These are phyloP conservation scores for Solanum piurae DNA, from an alignment of 257 asterid species.

Conservation along the genomic window DNA sequence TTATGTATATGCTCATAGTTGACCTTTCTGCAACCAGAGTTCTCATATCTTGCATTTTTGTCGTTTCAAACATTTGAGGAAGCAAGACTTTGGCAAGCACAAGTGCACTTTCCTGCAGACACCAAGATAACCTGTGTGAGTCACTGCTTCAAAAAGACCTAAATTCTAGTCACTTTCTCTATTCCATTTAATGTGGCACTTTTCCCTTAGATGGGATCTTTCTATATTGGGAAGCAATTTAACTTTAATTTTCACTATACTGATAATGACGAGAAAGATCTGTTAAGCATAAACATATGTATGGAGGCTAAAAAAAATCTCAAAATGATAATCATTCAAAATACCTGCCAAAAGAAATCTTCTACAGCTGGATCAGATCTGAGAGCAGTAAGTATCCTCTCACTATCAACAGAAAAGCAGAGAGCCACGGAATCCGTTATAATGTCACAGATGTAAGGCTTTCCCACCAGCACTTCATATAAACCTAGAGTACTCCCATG, in stretches of 20 bases:
- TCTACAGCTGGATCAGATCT: constrained; percentile 77
- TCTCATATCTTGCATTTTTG: constrained; percentile 75
- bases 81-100: constrained; percentile 69
- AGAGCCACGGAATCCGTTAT: constrained; percentile 71
- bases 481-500: constrained; percentile 95
- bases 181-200: neutral
- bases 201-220: neutral
- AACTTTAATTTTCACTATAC: neutral
- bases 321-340: neutral
- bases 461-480: constrained; percentile 86
- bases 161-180: neutral
- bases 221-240: neutral
- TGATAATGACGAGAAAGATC: neutral
- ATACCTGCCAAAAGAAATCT: constrained; percentile 96
- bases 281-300: neutral
- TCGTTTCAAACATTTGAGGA: constrained; percentile 69
- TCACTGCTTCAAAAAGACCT: neutral
- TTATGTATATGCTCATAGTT: constrained; percentile 45
- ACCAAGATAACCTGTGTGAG: neutral
- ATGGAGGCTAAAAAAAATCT: constrained; percentile 1
- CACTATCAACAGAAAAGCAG: constrained; percentile 71
- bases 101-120: constrained; percentile 71
- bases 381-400: constrained; percentile 51
- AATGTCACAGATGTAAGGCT: constrained; percentile 72
- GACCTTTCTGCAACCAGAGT: constrained; percentile 67